Evolutionary conservation across 495 filamentous ascomycete genomes (phyloP), one percentile per base, ranked within the genome.

Genomic region (Penicillium malachiteum): DNA sequence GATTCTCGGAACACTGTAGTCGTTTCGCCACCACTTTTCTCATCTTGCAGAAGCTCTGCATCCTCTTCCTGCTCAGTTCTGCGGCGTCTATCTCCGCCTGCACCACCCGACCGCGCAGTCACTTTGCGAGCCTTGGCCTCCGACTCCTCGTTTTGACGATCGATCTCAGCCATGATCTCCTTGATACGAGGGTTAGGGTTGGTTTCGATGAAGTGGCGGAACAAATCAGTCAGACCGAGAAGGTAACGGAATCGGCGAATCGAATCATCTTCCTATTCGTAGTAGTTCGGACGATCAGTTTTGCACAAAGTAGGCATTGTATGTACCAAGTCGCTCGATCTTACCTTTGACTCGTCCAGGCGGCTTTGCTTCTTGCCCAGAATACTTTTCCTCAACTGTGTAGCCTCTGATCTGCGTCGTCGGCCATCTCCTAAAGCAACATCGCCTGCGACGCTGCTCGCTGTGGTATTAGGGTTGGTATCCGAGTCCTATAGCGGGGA

Each of bases 61-160:
- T 99, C 95, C 74, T 99, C 95, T 64, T 99, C 95, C 65, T 96
- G 90, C 69, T 99, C 95, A 11, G 95, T 99, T 62, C 92, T 82
- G 58, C 94, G 86, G 52, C 87, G 84, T 57, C 91, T 82, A 39
- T 89, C 87, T 33, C 79, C 88, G 58, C 84, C 83, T n/a, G 93
- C 92, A 57, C 91, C 93, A 40, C 92, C 91, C 58, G 88, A 85
- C 55, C 94, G 86, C 57, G 83, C 78, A 49, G 85, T 81, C 33
- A 84, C 87, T 63, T 89, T 90, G 69, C 87, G 89, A 10, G 78
- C 77, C 63, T 81, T 89, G 16, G 73, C 77, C 39, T 86, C 84
- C 31, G 79, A 74, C 59, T 95, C 90, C 14, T 83, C 87, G 69
- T 97, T 92, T 68, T 96, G 91, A 21, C 87, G 85, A 68, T 97